These are phyloP conservation scores for Chenopodium berlandieri DNA, from an alignment of 148 eudicot genomes.

Conservation along the genomic window DNA sequence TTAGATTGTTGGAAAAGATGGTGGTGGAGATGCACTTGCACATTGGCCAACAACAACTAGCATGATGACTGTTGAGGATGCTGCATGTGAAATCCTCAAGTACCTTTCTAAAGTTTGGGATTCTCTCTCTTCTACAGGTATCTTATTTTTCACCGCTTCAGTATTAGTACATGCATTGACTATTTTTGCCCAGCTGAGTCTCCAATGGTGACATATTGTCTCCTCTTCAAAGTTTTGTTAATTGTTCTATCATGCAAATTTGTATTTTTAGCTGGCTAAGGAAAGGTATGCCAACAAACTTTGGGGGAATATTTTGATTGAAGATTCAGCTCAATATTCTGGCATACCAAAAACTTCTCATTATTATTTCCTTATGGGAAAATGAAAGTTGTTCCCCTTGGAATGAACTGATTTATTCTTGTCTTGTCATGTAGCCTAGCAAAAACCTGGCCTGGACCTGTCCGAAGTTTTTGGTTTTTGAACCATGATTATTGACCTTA, in stretches of 20 bases:
- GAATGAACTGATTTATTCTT: neutral
- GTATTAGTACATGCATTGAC: neutral
- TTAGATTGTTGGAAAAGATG: slow-evolving; percentile 82
- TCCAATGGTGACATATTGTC: neutral
- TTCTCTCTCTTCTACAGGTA: slow-evolving; percentile 88
- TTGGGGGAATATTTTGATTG: neutral
- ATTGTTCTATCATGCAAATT: neutral
- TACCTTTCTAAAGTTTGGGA: slow-evolving; percentile 85
- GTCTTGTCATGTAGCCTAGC: neutral
- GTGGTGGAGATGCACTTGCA: slow-evolving; percentile 93
- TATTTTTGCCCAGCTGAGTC: neutral
- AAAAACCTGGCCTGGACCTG: neutral
- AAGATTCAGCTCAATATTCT: neutral
- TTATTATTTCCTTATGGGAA: neutral
- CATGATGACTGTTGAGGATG: slow-evolving; percentile 80
- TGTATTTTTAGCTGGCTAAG: neutral
- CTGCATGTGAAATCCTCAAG: slow-evolving; percentile 78
- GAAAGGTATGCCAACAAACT: neutral
- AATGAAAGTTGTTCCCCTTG: neutral
- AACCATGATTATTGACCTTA: neutral
- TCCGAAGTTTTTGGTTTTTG: neutral
- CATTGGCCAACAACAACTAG: slow-evolving; percentile 84
- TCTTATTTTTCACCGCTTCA: slow-evolving; percentile 11
- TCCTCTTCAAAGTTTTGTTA: neutral
- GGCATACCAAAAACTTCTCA: neutral